A percentile compares a stretch with the other conserved stretches of the same genome.
These are phyloP conservation scores for Magnolia kwangsiensis DNA, from an alignment of 164 flowering plant species.

Conservation along the genomic window DNA sequence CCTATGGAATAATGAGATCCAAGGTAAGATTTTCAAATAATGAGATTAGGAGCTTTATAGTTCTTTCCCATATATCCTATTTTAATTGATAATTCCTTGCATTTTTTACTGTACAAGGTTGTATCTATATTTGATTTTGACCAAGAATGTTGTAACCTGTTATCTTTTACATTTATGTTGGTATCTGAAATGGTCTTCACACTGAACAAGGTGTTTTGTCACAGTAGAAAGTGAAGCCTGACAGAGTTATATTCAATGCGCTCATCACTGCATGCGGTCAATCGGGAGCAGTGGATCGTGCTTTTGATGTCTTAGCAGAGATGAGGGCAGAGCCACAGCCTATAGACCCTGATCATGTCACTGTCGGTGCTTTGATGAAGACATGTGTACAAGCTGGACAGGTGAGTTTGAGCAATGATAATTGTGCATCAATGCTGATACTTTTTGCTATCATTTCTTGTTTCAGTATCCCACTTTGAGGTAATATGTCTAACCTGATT, in stretches of 20 bases:
- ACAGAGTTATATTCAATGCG: conserved; percentile 94
- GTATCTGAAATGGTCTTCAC: conserved; percentile 13
- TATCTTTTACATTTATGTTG: conserved; percentile 2
- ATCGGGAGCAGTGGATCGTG: conserved; percentile 94
- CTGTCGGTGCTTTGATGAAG: conserved; percentile 85
- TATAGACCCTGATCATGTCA: conserved; percentile 85
- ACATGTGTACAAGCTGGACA: conserved; percentile 84
- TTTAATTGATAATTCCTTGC: background rate
- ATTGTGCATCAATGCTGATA: background rate
- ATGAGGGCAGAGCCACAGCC: conserved; percentile 73
- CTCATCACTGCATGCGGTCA: conserved; percentile 96
- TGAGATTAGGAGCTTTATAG: background rate
- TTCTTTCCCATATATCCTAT: background rate
- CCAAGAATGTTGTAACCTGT: background rate
- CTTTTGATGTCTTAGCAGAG: conserved; percentile 94
- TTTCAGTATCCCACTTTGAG: background rate
- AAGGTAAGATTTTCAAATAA: conserved; percentile 49
- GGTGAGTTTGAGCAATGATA: conserved; percentile 31
- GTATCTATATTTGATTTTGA: background rate
- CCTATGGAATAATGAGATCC: conserved; percentile 92
- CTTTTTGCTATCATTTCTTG: background rate
- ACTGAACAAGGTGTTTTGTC: conserved; percentile 38
- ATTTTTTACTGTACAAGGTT: background rate
- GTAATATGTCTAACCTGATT: background rate
- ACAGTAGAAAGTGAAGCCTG: conserved; percentile 98